These are phyloP conservation scores for Colletotrichum sojae DNA, from an alignment of 2,329 filamentous ascomycete genomes.

Conservation along the genomic window DNA sequence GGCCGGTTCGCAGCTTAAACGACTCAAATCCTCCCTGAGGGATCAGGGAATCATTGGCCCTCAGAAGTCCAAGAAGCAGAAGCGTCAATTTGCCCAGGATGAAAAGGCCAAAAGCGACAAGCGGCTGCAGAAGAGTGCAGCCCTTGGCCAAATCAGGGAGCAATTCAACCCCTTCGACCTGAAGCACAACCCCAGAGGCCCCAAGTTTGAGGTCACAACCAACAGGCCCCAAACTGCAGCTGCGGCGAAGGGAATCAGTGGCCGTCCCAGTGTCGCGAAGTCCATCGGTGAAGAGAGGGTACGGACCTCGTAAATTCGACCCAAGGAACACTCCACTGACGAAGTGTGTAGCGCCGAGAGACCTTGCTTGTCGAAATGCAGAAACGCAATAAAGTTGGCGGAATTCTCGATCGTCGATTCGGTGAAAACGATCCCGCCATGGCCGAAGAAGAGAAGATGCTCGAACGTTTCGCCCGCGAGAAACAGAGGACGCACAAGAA, in stretches of 20 bases:
- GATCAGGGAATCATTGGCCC: constrained; percentile 93
- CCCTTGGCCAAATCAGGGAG: constrained; percentile 89
- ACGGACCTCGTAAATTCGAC: constrained; percentile 46
- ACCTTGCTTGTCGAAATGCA: constrained; percentile 93
- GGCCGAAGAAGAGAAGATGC: constrained; percentile 92
- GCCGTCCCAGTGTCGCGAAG: constrained; percentile 87
- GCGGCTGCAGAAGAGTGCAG: constrained; percentile 81
- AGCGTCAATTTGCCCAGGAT: constrained; percentile 79
- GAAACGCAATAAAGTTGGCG: constrained; percentile 89
- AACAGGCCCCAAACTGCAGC: constrained; percentile 68
- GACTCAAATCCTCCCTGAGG: constrained; percentile 89
- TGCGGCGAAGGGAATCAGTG: constrained; percentile 73
- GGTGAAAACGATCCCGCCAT: constrained; percentile 96
- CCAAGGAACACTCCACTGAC: not conserved
- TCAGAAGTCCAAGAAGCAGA: constrained; percentile 96
- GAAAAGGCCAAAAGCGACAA: constrained; percentile 77
- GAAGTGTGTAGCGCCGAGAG: constrained; percentile 73
- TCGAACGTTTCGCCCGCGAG: constrained; percentile 91
- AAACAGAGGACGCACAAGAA: constrained; percentile 85
- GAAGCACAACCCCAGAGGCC: constrained; percentile 81
- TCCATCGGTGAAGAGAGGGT: constrained; percentile 89
- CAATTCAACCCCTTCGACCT: constrained; percentile 99
- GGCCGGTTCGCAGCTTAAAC: constrained; percentile 96
- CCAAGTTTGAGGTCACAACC: constrained; percentile 89
- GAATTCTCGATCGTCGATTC: constrained; percentile 92